phyloP scores from a whole-genome alignment of 371 early-diverging fungal genomes.

The Apophysomyces trapeziformis region DNA sequence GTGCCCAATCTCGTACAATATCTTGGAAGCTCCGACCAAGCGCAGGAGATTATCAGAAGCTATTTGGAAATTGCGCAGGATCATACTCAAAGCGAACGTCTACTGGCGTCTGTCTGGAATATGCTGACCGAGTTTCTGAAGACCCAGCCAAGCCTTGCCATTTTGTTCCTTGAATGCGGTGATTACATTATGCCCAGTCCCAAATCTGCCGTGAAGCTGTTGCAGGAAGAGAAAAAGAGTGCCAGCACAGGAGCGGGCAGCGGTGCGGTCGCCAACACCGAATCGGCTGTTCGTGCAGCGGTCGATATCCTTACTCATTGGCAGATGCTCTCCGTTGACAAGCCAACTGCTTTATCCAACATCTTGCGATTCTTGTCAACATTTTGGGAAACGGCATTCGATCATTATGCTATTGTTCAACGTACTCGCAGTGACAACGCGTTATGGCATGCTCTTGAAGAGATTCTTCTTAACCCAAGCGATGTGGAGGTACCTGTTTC shows the following conservation, averaged over 20 bases:
- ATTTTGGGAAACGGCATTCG: conserved; percentile 53
- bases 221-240: conserved; percentile 66
- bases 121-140: conserved; percentile 42
- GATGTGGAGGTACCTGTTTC: conserved; percentile 18
- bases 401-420: conserved; percentile 52
- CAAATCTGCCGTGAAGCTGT: conserved; percentile 53
- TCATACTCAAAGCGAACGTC: conserved; percentile 28
- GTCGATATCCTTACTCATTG: conserved; percentile 36
- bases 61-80: conserved; percentile 44
- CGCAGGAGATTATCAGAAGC: conserved; percentile 37
- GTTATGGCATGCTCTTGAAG: conserved; percentile 44
- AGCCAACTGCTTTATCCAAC: conserved; percentile 45
- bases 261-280: conserved; percentile 13
- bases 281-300: conserved; percentile 49
- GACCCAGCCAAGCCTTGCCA: conserved; percentile 49
- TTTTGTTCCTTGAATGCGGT: conserved; percentile 54
- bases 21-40: conserved; percentile 46
- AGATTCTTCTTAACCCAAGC: conserved; percentile 40
- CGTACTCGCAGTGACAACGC: conserved; percentile 47
- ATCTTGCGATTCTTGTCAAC: conserved; percentile 46
- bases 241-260: conserved; percentile 15
- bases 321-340: conserved; percentile 39
- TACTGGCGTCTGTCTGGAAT: conserved; percentile 48
- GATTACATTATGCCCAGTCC: conserved; percentile 57
- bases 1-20: conserved; percentile 46